Percentiles rank a stretch among this genome's conserved stretches.
Conservation (phyloP, 2,329 filamentous ascomycete genomes). For the Calonectria henricotiae region DNA sequence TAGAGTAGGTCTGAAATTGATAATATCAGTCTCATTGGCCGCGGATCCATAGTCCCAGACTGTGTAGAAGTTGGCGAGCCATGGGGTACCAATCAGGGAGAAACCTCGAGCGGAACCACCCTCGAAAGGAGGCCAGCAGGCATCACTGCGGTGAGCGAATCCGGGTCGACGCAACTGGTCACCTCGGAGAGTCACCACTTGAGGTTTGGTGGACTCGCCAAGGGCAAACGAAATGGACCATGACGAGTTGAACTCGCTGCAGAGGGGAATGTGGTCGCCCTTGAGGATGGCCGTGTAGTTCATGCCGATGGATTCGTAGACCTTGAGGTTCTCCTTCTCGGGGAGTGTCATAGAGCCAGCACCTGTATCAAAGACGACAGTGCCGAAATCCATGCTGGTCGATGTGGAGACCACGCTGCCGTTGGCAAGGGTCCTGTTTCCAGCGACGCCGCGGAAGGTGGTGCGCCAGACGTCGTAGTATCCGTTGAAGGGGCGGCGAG, state of each 20-base stretch:
- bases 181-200: constrained; percentile 55
- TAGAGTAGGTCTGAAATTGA: constrained; percentile 43
- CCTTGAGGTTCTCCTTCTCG: constrained; percentile 43
- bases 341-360: constrained; percentile 53
- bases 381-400: constrained; percentile 37
- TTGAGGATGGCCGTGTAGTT: constrained; percentile 55
- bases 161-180: constrained; percentile 55
- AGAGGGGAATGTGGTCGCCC: constrained; percentile 54
- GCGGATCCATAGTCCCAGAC: constrained; percentile 56
- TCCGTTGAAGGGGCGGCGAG: constrained; percentile 20
- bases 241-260: constrained; percentile 57
- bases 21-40: constrained; percentile 27
- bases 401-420: constrained; percentile 38
- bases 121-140: constrained; percentile 59
- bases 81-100: constrained; percentile 55
- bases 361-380: constrained; percentile 58
- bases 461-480: constrained; percentile 57
- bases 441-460: constrained; percentile 26
- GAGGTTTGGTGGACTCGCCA: constrained; percentile 42
- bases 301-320: constrained; percentile 59
- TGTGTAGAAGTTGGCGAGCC: constrained; percentile 56
- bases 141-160: constrained; percentile 55
- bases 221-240: constrained; percentile 57
- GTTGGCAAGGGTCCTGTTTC: constrained; percentile 39
- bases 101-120: constrained; percentile 48